Conservation (phyloP, 176 grass and related monocot species). For the Themeda triandra region DNA sequence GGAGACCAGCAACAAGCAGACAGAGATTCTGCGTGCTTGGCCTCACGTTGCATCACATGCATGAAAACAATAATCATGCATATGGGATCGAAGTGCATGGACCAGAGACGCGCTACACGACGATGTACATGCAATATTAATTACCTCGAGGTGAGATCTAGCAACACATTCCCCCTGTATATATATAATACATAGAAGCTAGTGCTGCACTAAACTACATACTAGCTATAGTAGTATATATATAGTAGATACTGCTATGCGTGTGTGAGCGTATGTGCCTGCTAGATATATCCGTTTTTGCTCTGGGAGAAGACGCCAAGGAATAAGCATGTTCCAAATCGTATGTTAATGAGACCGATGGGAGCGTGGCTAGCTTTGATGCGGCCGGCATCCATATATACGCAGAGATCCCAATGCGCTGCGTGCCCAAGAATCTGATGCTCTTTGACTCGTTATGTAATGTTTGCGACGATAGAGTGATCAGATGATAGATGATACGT, state of each 20-base stretch:
- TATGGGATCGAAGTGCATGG: neutral
- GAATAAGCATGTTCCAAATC: conserved; percentile 37
- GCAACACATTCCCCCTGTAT: neutral
- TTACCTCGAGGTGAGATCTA: neutral
- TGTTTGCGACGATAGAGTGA: neutral
- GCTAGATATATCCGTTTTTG: neutral
- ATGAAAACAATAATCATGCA: conserved; percentile 67
- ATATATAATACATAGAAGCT: no score
- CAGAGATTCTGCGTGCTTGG: conserved; percentile 22
- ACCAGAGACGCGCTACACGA: conserved; percentile 6
- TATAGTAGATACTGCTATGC: no score
- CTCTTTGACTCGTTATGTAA: conserved; percentile 21
- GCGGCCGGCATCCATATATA: neutral
- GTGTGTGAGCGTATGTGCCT: no score
- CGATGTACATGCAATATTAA: neutral
- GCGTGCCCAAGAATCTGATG: conserved; percentile 30
- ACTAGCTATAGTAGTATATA: no score
- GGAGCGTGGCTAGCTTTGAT: neutral
- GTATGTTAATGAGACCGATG: conserved; percentile 42
- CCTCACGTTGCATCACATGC: conserved; percentile 71
- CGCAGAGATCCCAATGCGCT: conserved; percentile 44
- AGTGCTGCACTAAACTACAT: no score
- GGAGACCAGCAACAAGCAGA: no score
- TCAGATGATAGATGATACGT: no score
- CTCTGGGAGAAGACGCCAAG: conserved; percentile 10